Base-by-base conservation (phyloP, 2,329 filamentous ascomycete species). In the Pseudonectria buxi region DNA sequence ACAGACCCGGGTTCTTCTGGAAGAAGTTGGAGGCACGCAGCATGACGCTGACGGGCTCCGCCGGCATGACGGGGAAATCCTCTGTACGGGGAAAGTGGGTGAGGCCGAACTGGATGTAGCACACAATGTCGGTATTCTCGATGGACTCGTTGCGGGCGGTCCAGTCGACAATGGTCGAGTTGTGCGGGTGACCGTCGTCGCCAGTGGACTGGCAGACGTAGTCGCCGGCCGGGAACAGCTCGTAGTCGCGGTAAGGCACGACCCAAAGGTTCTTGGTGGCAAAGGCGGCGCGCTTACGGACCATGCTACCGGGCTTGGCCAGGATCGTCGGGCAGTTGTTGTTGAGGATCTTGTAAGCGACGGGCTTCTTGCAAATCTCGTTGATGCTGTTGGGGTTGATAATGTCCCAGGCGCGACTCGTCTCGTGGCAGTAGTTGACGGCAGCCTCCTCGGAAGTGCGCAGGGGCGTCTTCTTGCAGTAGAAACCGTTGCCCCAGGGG, bases 91-190 rank as follows among this genome's bases (percentile, higher is more conserved):
- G 88, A 69, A 95, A 90, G 59, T 95, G 89, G 1, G 83, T 90
- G 26, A 95, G 70, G 26, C 89, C 89, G 53, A 95, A 95, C 0
- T 88, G 94, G 64, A 95, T 88, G 86, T 88, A 95, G 18, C 95
- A 75, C 1, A 95, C 88, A 18, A 95, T 67, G 58, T 95, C 86
- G 0, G 80, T 85, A 67, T 95, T 83, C 35, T 84, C 84, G 49
- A 95, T 80, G 24, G 68, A 73, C 43, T 75, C 79, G 26, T 66
- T 66, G 7, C 84, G 79, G 43, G 86, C 76, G n/a, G 92, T 83
- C 86, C 86, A 90, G 49, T 80, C 72, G 0, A 83, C 77, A 2
- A 94, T 67, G 25, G 85, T 86, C 28, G 65, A 62, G 1, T 83
- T 83, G 1, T 83, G 82, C 43, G 50, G 50, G 4, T 53, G 50